Percentiles rank a stretch among this genome's conserved stretches.
These are phyloP conservation scores for thale cress (Arabidopsis thaliana) DNA, from an alignment of 345 rosid species.

Conservation along the genomic window DNA sequence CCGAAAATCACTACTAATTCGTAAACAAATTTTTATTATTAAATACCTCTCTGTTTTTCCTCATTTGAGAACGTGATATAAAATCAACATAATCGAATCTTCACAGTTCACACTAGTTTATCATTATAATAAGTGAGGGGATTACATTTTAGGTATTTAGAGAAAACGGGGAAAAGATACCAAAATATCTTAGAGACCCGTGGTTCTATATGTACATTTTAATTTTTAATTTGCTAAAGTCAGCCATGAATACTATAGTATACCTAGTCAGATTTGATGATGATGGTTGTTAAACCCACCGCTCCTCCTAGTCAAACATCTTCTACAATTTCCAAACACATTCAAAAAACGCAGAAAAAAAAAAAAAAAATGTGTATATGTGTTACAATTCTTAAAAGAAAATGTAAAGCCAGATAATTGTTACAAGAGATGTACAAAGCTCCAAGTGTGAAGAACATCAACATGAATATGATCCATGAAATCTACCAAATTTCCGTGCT, in stretches of 20 bases:
- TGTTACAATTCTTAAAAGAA: not conserved
- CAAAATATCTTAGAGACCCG: not conserved
- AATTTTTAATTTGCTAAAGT: not conserved
- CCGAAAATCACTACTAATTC: no score
- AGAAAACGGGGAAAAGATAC: not conserved
- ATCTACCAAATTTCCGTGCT: constrained; percentile 34
- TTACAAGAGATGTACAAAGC: not conserved
- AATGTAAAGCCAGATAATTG: not conserved
- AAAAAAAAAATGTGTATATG: not conserved
- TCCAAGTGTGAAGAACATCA: not conserved
- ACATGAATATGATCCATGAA: constrained; percentile 19
- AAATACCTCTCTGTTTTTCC: not conserved
- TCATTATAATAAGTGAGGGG: not conserved
- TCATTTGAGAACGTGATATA: not conserved
- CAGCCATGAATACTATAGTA: not conserved
- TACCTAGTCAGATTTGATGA: not conserved
- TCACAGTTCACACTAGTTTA: not conserved
- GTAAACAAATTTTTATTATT: not conserved
- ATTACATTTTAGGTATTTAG: not conserved
- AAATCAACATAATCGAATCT: not conserved
- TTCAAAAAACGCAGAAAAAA: not conserved
- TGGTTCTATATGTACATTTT: not conserved
- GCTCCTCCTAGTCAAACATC: not conserved
- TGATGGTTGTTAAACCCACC: constrained; percentile 4
- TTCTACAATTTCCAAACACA: not conserved